Conservation (phyloP, 192 early-diverging fungal species). For the Coemansia sp. region DNA sequence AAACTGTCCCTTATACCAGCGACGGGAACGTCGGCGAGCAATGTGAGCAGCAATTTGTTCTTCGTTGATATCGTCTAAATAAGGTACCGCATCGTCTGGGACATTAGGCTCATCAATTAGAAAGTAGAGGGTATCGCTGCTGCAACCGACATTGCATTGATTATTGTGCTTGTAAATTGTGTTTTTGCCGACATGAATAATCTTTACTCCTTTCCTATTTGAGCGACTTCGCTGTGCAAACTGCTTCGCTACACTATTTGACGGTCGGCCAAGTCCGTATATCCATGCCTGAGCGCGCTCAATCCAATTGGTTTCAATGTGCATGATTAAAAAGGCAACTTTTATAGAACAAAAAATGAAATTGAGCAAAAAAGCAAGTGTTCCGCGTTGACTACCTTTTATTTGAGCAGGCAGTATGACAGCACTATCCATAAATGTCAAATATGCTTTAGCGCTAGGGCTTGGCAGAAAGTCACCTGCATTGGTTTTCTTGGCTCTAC, state of each 20-base stretch:
- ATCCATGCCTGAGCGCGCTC: neutral
- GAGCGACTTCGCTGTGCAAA: neutral
- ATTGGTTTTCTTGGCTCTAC: neutral
- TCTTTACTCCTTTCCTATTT: neutral
- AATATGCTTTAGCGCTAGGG: neutral
- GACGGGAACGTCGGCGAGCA: constrained; percentile 22
- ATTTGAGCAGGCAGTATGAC: neutral
- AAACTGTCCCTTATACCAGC: neutral
- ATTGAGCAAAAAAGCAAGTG: neutral
- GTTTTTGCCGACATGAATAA: neutral
- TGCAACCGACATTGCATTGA: too few species aligned
- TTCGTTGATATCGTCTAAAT: constrained; percentile 42
- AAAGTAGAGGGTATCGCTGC: neutral
- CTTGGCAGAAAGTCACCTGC: neutral
- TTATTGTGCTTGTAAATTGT: neutral
- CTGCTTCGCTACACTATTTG: neutral
- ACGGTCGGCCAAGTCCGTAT: neutral
- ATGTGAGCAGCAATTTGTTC: constrained; percentile 32
- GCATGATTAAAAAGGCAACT: neutral
- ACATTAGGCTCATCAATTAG: constrained; percentile 4
- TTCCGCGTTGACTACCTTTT: neutral
- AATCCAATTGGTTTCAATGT: neutral
- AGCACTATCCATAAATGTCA: neutral
- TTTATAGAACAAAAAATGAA: neutral
- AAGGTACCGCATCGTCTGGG: constrained; percentile 30